phyloP scores from a whole-genome alignment of 129 eudicot genomes.

The Flaveria sonorensis region DNA sequence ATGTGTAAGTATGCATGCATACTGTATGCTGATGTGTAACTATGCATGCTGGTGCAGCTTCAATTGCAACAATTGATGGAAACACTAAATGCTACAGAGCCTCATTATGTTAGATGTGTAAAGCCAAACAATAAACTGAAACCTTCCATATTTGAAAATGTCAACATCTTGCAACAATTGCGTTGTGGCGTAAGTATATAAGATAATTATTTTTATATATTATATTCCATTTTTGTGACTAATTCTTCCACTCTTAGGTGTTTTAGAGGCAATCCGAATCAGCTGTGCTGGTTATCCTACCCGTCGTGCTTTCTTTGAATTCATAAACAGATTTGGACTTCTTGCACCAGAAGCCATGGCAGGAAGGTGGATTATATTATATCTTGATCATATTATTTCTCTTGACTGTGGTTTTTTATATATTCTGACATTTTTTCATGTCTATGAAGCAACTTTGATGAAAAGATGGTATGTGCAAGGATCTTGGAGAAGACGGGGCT shows the following conservation, averaged over 20 bases:
- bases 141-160: constrained; percentile 90
- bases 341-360: constrained; percentile 82
- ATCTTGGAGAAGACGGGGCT: constrained; percentile 90
- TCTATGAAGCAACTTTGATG: constrained; percentile 61
- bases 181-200: constrained; percentile 94
- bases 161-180: constrained; percentile 88
- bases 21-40: constrained; percentile 23
- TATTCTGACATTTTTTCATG: neutral
- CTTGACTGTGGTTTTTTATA: neutral
- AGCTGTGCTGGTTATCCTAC: constrained; percentile 99
- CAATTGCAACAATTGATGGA: constrained; percentile 97
- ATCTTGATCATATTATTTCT: constrained; percentile 12
- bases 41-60: constrained; percentile 50
- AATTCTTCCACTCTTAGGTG: constrained; percentile 58
- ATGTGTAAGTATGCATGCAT: constrained; percentile 14
- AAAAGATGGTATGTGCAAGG: constrained; percentile 70
- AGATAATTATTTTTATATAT: constrained; percentile 1
- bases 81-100: constrained; percentile 88
- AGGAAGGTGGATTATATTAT: constrained; percentile 51
- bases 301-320: constrained; percentile 96
- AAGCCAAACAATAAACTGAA: constrained; percentile 90
- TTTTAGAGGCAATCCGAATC: constrained; percentile 97
- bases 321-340: constrained; percentile 91
- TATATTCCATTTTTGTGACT: neutral
- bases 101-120: constrained; percentile 94